Percentiles rank a stretch among this genome's conserved stretches.
Evolutionary conservation across 2,329 filamentous ascomycete genomes (phyloP).

Genomic region (Dryadomyces quercus-mongolicae): DNA sequence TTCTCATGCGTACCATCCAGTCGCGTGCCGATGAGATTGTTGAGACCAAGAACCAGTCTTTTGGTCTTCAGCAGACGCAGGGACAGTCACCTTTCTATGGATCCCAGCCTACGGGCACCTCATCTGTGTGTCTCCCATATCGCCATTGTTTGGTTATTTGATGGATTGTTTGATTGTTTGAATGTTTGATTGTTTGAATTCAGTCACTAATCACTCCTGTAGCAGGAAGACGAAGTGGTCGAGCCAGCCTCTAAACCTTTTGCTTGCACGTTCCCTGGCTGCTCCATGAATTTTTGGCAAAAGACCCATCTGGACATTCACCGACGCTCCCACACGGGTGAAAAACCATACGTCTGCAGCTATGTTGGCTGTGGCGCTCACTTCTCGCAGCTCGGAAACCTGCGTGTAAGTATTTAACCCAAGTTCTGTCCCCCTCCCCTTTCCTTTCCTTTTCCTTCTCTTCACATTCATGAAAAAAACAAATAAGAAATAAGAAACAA

Average conservation of each 20-base stretch:
- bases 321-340: slow-evolving; percentile 74
- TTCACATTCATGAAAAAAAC: background rate
- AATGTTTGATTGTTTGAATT: background rate
- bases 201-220: background rate
- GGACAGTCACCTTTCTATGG: background rate
- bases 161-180: too few relatives aligned
- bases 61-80: background rate
- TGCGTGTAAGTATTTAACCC: slow-evolving; percentile 49
- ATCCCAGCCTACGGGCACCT: background rate
- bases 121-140: background rate
- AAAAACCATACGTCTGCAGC: slow-evolving; percentile 63
- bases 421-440: background rate
- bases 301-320: slow-evolving; percentile 93
- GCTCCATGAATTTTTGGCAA: slow-evolving; percentile 74
- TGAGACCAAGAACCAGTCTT: background rate
- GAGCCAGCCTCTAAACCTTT: slow-evolving; percentile 11
- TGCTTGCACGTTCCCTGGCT: slow-evolving; percentile 59
- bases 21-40: slow-evolving; percentile 46
- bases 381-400: slow-evolving; percentile 84
- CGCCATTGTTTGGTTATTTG: background rate
- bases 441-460: background rate
- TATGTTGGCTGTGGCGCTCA: slow-evolving; percentile 49
- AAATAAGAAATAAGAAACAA: background rate
- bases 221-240: slow-evolving; percentile 1
- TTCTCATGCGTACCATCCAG: slow-evolving; percentile 81